phyloP scores from a whole-genome alignment of 192 early-diverging fungal species.

The Backusella westeae region DNA sequence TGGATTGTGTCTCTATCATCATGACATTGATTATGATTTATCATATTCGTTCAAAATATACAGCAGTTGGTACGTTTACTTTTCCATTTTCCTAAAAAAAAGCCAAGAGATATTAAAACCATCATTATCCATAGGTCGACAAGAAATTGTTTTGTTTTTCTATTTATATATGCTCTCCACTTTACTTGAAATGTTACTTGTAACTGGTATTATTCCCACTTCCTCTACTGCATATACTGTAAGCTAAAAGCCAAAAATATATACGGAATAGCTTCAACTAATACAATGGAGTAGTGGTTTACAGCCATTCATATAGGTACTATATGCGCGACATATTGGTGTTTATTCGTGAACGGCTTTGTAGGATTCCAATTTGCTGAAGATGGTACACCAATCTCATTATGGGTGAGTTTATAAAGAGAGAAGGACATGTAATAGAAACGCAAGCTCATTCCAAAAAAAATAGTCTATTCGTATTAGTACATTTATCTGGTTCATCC shows the following conservation, averaged over 20 bases:
- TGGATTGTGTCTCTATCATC: conserved; percentile 85
- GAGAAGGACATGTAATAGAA: background rate
- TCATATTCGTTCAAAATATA: conserved; percentile 97
- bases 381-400: conserved; percentile 89
- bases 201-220: conserved; percentile 91
- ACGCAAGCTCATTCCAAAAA: background rate
- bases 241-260: conserved; percentile 15
- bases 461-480: conserved; percentile 81
- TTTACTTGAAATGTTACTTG: conserved; percentile 85
- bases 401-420: conserved; percentile 69
- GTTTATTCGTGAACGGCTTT: conserved; percentile 91
- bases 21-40: conserved; percentile 99
- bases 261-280: background rate
- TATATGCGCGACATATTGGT: conserved; percentile 88
- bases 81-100: background rate
- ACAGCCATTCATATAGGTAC: conserved; percentile 81
- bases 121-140: conserved; percentile 64
- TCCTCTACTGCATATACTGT: conserved; percentile 68
- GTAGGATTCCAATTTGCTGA: conserved; percentile 97
- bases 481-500: conserved; percentile 75
- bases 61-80: conserved; percentile 81
- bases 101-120: background rate
- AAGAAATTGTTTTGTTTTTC: conserved; percentile 99
- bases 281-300: conserved; percentile 60
- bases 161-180: conserved; percentile 89